Percentiles rank a stretch among this genome's conserved stretches.
Evolutionary conservation across 2,329 filamentous ascomycete species (phyloP).

Genomic region (Chaetomium globosum): DNA sequence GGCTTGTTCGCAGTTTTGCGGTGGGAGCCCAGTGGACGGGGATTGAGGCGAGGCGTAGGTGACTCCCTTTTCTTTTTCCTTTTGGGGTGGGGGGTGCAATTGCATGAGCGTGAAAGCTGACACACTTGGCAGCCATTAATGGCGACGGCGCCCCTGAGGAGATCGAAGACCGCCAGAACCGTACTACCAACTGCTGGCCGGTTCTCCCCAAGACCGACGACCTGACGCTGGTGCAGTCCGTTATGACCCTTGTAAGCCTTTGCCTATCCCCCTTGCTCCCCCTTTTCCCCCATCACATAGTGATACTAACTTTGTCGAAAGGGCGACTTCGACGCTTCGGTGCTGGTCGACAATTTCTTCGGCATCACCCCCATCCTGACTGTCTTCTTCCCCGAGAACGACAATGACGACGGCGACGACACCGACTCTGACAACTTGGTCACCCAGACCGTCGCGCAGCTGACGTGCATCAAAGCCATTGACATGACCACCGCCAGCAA

Average conservation of each 20-base stretch:
- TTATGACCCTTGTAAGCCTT: slow-evolving; percentile 7
- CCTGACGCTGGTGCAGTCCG: slow-evolving; percentile 10
- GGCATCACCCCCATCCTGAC: slow-evolving; percentile 24
- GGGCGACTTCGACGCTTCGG: slow-evolving; percentile 11
- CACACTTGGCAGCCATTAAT: slow-evolving; percentile 1
- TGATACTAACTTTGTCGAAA: neutral
- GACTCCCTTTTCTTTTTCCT: neutral
- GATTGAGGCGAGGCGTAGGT: slow-evolving; percentile 6
- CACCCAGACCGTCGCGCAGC: slow-evolving; percentile 1
- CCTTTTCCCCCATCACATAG: too few relatives aligned
- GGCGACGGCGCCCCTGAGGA: slow-evolving; percentile 10
- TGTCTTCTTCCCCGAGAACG: slow-evolving; percentile 17
- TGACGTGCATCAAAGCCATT: slow-evolving; percentile 22
- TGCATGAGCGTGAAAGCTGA: neutral
- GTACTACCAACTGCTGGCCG: slow-evolving; percentile 24
- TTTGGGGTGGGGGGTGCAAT: too few relatives aligned
- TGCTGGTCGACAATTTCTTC: slow-evolving; percentile 2
- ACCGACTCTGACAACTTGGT: slow-evolving; percentile 6
- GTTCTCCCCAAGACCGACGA: slow-evolving; percentile 18
- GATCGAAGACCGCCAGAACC: slow-evolving; percentile 18
- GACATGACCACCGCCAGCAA: slow-evolving; percentile 22
- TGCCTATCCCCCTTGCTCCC: neutral
- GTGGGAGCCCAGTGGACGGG: slow-evolving; percentile 14
- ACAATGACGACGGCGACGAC: neutral
- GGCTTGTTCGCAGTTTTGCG: slow-evolving; percentile 2